Percentiles rank a stretch among this genome's conserved stretches.
Conservation (phyloP, 2,329 filamentous ascomycete genomes). For the Cryphonectria japonica region DNA sequence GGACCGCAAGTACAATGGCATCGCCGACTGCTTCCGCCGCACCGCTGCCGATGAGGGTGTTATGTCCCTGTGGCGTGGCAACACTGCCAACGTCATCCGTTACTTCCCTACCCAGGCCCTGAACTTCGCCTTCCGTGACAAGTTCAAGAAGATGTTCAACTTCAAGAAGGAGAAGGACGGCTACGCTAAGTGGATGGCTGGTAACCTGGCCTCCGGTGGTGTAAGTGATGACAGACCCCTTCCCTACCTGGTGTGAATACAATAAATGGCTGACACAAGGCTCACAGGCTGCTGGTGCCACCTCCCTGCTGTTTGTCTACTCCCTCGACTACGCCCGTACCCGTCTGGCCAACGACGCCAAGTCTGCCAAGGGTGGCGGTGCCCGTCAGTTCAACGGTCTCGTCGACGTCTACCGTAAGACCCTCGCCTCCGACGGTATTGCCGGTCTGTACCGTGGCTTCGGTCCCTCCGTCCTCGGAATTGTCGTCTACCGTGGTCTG, state of each 20-base stretch:
- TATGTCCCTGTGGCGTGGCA: slow-evolving; percentile 96
- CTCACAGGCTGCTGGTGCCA: slow-evolving; percentile 88
- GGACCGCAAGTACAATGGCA: slow-evolving; percentile 94
- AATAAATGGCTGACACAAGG: slow-evolving; percentile 21
- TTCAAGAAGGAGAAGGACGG: slow-evolving; percentile 99
- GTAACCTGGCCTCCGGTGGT: slow-evolving; percentile 99
- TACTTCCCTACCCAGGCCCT: slow-evolving; percentile 99
- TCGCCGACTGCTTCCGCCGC: slow-evolving; percentile 92
- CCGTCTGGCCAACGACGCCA: slow-evolving; percentile 99
- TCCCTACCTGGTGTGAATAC: not conserved
- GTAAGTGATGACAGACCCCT: slow-evolving; percentile 60
- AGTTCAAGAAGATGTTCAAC: slow-evolving; percentile 99
- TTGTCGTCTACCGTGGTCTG: slow-evolving; percentile 99
- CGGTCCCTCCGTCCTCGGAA: slow-evolving; percentile 98
- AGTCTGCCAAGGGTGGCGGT: slow-evolving; percentile 96
- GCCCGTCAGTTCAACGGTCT: slow-evolving; percentile 99
- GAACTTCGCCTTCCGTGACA: slow-evolving; percentile 99
- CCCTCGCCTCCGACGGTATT: slow-evolving; percentile 96
- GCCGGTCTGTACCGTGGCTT: slow-evolving; percentile 99
- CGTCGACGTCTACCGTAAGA: slow-evolving; percentile 99
- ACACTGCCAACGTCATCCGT: slow-evolving; percentile 99
- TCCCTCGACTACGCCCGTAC: slow-evolving; percentile 99
- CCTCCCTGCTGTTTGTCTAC: slow-evolving; percentile 99
- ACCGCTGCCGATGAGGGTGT: slow-evolving; percentile 91
- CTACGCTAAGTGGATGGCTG: slow-evolving; percentile 98